Conservation (phyloP, 768 basidiomycete species). For the Hortiboletus flavorubellus region DNA sequence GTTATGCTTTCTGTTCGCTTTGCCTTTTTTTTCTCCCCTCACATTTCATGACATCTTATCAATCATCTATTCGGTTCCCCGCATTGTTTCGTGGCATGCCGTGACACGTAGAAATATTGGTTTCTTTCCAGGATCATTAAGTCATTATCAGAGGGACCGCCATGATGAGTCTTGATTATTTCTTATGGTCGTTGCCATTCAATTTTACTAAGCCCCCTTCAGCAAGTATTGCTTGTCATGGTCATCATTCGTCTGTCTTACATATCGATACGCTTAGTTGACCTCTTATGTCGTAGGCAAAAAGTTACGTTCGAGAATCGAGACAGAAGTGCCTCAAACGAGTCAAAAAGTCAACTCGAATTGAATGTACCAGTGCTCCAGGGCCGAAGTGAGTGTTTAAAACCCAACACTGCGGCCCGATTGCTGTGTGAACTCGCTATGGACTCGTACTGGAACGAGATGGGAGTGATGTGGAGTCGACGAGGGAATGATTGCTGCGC, state of each 20-base stretch:
- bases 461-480: background rate
- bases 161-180: slow-evolving; percentile 15
- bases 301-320: background rate
- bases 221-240: background rate
- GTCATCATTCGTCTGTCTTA: background rate
- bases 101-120: slow-evolving; percentile 25
- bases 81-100: slow-evolving; percentile 20
- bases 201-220: background rate
- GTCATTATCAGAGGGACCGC: slow-evolving; percentile 12
- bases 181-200: slow-evolving; percentile 15
- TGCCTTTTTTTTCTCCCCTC: slow-evolving; percentile 2
- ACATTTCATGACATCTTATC: slow-evolving; percentile 25
- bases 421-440: background rate
- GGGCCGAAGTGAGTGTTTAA: background rate
- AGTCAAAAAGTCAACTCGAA: background rate
- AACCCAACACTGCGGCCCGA: slow-evolving; percentile 5
- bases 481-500: background rate
- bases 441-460: background rate
- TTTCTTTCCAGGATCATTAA: slow-evolving; percentile 1
- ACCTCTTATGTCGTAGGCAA: slow-evolving; percentile 6
- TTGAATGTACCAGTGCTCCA: background rate
- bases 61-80: slow-evolving; percentile 29
- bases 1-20: slow-evolving; percentile 26
- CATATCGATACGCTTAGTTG: background rate
- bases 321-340: background rate